Percentiles rank a stretch among this genome's conserved stretches.
These are phyloP conservation scores for Maudiozyma turicensis DNA, from an alignment of 805 yeast species.

Conservation along the genomic window DNA sequence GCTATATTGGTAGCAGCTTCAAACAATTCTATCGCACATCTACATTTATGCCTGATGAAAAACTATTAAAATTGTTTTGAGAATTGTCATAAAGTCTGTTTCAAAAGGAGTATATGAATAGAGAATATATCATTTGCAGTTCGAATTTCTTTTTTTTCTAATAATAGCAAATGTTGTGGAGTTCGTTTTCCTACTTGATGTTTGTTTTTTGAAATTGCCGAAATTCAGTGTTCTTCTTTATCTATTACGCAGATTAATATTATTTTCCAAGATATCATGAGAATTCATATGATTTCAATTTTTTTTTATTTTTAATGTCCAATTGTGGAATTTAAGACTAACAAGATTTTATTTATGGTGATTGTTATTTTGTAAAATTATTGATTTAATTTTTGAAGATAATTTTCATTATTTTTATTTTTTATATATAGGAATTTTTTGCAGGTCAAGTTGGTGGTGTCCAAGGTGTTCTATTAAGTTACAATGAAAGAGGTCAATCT, in stretches of 20 bases:
- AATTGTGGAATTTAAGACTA: background rate
- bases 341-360: background rate
- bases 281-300: background rate
- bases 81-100: background rate
- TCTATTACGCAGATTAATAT: too few relatives aligned
- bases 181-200: too few relatives aligned
- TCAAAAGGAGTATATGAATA: too few relatives aligned
- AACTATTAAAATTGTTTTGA: background rate
- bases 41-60: background rate
- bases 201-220: too few relatives aligned
- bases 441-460: slow-evolving; percentile 82
- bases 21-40: background rate
- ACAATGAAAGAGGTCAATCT: slow-evolving; percentile 81
- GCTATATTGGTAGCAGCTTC: too few relatives aligned
- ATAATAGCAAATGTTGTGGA: too few relatives aligned
- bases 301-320: slow-evolving; percentile 1
- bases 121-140: too few relatives aligned
- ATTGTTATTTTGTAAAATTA: background rate
- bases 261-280: too few relatives aligned
- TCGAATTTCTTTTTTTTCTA: too few relatives aligned
- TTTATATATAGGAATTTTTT: slow-evolving; percentile 66
- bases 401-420: slow-evolving; percentile 8
- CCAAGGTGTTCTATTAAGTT: slow-evolving; percentile 56
- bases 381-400: background rate
- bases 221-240: too few relatives aligned